Evolutionary conservation across 179 eudicot genomes (phyloP).

Genomic region (Actinidia arguta): DNA sequence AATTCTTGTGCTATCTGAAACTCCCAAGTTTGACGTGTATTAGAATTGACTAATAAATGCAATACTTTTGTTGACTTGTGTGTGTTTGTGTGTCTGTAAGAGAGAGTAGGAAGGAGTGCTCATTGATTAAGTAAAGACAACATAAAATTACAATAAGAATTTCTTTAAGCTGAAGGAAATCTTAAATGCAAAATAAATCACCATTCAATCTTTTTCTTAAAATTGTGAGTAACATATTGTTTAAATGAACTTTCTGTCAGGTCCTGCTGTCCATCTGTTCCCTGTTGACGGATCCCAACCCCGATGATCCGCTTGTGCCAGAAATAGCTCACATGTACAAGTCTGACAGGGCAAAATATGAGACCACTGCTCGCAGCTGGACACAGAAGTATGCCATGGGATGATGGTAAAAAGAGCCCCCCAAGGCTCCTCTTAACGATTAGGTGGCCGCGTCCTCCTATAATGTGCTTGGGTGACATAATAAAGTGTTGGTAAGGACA

Average conservation of each 20-base stretch:
- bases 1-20: not conserved
- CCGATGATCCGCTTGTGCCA: slow-evolving; percentile 27
- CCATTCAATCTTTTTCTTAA: not conserved
- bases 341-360: slow-evolving; percentile 24
- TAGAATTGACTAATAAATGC: not conserved
- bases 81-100: not conserved
- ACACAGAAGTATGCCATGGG: slow-evolving; percentile 33
- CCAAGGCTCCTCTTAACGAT: not conserved
- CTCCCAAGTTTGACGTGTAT: not conserved
- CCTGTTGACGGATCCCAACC: slow-evolving; percentile 28
- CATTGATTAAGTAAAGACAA: no score
- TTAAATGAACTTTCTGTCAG: slow-evolving; percentile 11
- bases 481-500: slow-evolving; percentile 14
- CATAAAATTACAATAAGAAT: no score
- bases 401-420: not conserved
- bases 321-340: slow-evolving; percentile 32
- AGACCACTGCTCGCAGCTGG: slow-evolving; percentile 31
- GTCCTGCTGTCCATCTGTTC: slow-evolving; percentile 27
- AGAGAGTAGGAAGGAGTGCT: not conserved
- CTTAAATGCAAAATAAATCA: not conserved
- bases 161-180: not conserved
- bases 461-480: not conserved
- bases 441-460: not conserved
- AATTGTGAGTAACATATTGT: not conserved
- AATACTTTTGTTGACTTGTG: not conserved